Evolutionary conservation across 1,284 basidiomycete genomes (phyloP).

Genomic region (Boletus coffeatus): DNA sequence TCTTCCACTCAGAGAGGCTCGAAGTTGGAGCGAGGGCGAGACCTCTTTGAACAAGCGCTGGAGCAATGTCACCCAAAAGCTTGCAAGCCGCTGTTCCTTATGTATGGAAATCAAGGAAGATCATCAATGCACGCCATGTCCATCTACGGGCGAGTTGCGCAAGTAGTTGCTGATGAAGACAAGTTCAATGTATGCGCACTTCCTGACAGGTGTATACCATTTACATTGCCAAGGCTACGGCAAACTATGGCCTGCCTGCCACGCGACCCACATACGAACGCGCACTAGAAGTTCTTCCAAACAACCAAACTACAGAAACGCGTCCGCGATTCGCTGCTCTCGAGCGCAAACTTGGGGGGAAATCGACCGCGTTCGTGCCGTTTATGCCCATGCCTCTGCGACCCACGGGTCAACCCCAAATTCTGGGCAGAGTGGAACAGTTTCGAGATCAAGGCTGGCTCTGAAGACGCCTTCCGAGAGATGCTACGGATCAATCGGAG

Average conservation of each 20-base stretch:
- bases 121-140: conserved; percentile 92
- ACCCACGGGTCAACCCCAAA: conserved; percentile 82
- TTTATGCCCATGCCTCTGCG: conserved; percentile 98
- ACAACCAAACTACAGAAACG: conserved; percentile 96
- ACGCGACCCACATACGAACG: conserved; percentile 97
- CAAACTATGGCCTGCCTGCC: conserved; percentile 93
- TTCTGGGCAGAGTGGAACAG: conserved; percentile 98
- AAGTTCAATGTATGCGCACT: conserved; percentile 80
- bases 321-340: conserved; percentile 93
- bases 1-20: conserved; percentile 63
- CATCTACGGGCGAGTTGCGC: conserved; percentile 91
- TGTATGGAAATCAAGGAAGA: conserved; percentile 99
- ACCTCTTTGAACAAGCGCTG: conserved; percentile 96
- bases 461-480: conserved; percentile 98
- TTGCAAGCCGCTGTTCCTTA: conserved; percentile 91
- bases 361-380: conserved; percentile 94
- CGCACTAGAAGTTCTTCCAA: conserved; percentile 91
- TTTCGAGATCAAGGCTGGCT: conserved; percentile 97
- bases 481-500: conserved; percentile 98
- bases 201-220: conserved; percentile 83
- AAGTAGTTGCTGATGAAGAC: conserved; percentile 82
- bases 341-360: conserved; percentile 94
- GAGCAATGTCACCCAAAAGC: conserved; percentile 95
- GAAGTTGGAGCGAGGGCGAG: conserved; percentile 92
- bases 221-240: conserved; percentile 96